Evolutionary conservation across 1,139 yeast genomes (phyloP).

Genomic region (Candida tetrigidarum): DNA sequence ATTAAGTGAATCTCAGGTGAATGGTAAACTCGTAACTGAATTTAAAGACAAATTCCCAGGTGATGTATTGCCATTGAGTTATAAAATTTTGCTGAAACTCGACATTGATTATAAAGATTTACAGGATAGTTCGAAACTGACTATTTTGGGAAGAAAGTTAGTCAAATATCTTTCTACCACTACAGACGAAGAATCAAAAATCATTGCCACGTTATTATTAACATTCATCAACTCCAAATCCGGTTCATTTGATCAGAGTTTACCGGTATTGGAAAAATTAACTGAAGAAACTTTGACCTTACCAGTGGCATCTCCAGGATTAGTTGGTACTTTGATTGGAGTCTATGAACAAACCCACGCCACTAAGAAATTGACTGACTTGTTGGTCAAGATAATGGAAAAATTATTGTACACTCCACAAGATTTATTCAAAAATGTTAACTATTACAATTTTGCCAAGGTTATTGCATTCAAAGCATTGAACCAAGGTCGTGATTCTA

Average conservation of each 20-base stretch:
- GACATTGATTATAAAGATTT: conserved; percentile 35
- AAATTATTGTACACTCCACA: conserved; percentile 23
- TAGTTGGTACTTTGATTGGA: conserved; percentile 49
- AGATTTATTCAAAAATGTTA: conserved; percentile 24
- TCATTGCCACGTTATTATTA: conserved; percentile 44
- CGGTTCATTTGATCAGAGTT: conserved; percentile 50
- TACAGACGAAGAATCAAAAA: conserved; percentile 10
- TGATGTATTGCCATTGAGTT: conserved; percentile 38
- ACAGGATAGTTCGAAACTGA: conserved; percentile 19
- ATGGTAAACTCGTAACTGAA: conserved; percentile 21
- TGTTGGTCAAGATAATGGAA: conserved; percentile 29
- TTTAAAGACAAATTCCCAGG: conserved; percentile 31
- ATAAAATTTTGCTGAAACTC: conserved; percentile 32
- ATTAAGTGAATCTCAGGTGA: conserved; percentile 30
- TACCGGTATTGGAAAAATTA: conserved; percentile 42
- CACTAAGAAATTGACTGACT: conserved; percentile 25
- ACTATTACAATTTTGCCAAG: conserved; percentile 44
- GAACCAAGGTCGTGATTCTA: conserved; percentile 31
- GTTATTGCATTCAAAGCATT: conserved; percentile 52
- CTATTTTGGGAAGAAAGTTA: conserved; percentile 29
- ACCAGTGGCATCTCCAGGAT: conserved; percentile 37
- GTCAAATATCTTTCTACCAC: conserved; percentile 24
- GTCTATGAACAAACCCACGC: conserved; percentile 46
- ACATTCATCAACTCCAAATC: conserved; percentile 46
- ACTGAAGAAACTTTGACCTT: conserved; percentile 19